Base-by-base conservation (phyloP, 2,329 filamentous ascomycete genomes). In the Penicillium freii region DNA sequence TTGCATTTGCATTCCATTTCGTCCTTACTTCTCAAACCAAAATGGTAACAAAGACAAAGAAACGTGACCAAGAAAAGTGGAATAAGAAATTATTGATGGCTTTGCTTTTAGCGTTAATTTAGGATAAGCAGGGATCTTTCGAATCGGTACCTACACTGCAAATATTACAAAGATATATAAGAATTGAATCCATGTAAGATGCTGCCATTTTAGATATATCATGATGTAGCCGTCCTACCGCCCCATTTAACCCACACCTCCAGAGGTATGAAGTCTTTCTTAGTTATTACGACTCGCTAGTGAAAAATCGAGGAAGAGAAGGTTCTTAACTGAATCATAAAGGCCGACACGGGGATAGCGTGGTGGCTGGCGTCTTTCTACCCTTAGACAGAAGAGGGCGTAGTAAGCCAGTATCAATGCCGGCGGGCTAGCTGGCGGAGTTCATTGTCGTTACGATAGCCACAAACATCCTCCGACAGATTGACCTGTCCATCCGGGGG, bases 381-480 rank as follows among this genome's bases (percentile, higher is more conserved):
- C 52, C 44, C 23, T 10, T 40, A 27, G 44, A 38, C 25, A 40
- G 19, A 31, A 50, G 21, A 33, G 52, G 52, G 17, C 34, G 21
- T 36, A 54, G 33, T 17, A 54, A 48, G 25, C 43, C 17, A 3
- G 44, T 49, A 48, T 48, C 52, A 23, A 54, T 39, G 25, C 44
- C 31, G 23, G 31, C 25, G 17, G 17, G 52, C 52, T 49, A 54
- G 43, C 27, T 49, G 44, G 31, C 44, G 44, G 23, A 54, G 33
- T 19, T 47, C 23, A 36, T 31, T 15, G 13, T 54, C 34, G 8
- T 47, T 36, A 17, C n/a, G 15, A 27, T 34, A 54, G 25, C 36
- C 13, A 17, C 13, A 25, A 36, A 48, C 27, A 42, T 54, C 52
- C 34, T 54, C 51, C 19, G 51, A 44, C n/a, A 54, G 42, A 29